Percentiles rank a stretch among this genome's conserved stretches.
phyloP scores from a whole-genome alignment of 2,329 filamentous ascomycete species.

The Botrytis fragariae region DNA sequence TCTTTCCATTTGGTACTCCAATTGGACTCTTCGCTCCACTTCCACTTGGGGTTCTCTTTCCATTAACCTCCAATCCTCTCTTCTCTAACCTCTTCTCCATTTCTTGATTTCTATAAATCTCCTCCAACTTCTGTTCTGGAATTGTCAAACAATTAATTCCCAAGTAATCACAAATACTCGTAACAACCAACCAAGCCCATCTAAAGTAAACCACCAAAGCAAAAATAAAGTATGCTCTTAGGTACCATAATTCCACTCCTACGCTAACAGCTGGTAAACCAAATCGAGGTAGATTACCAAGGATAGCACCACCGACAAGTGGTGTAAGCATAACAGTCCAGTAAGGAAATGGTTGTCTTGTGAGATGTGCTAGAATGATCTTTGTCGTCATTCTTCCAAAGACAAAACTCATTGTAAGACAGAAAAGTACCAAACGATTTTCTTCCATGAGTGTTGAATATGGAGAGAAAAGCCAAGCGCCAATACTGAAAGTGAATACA shows the following conservation, averaged over 20 bases:
- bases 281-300: conserved; percentile 78
- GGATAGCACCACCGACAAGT: conserved; percentile 76
- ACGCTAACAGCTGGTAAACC: conserved; percentile 67
- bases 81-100: conserved; percentile 28
- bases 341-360: conserved; percentile 90
- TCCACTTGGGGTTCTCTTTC: conserved; percentile 30
- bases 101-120: conserved; percentile 22
- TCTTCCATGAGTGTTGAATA: conserved; percentile 77
- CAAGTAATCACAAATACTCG: conserved; percentile 85
- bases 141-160: conserved; percentile 96
- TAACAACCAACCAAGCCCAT: conserved; percentile 90
- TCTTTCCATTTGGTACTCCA: conserved; percentile 31
- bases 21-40: conserved; percentile 24
- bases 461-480: conserved; percentile 85
- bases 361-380: conserved; percentile 95
- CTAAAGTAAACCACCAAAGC: conserved; percentile 82
- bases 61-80: conserved; percentile 10
- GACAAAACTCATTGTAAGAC: conserved; percentile 91
- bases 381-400: conserved; percentile 98
- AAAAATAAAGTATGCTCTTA: conserved; percentile 81
- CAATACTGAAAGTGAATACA: conserved; percentile 71
- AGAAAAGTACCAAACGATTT: conserved; percentile 90
- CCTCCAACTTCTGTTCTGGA: conserved; percentile 50
- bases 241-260: conserved; percentile 71
- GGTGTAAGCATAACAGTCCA: conserved; percentile 92